Evolutionary conservation across 768 basidiomycete genomes (phyloP).

Genomic region (Kwoniella mangroviensis): DNA sequence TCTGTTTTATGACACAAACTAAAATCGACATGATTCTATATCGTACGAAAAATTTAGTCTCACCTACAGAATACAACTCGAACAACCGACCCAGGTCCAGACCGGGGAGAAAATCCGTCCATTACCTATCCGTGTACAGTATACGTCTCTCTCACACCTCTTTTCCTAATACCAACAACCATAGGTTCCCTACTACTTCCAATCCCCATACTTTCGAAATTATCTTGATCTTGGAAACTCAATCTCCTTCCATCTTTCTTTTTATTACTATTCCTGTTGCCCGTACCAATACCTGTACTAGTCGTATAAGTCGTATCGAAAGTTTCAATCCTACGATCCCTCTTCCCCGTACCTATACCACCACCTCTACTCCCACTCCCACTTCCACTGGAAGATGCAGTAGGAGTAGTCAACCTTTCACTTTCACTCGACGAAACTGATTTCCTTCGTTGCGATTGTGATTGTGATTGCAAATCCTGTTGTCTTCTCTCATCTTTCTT

Average conservation of each 20-base stretch:
- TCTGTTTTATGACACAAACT: no score
- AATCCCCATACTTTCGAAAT: slow-evolving; percentile 1
- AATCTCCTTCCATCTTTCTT: slow-evolving; percentile 5
- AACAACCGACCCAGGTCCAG: no score
- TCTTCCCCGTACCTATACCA: not conserved
- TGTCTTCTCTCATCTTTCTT: not conserved
- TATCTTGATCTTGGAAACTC: slow-evolving; percentile 6
- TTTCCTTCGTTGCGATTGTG: not conserved
- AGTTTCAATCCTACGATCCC: not conserved
- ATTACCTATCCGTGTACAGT: not conserved
- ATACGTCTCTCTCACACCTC: slow-evolving; percentile 16
- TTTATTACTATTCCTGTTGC: not conserved
- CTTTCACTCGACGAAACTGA: not conserved
- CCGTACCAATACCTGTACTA: not conserved
- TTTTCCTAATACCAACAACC: slow-evolving; percentile 23
- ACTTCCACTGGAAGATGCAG: not conserved
- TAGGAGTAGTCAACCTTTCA: not conserved
- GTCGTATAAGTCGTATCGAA: slow-evolving; percentile 2
- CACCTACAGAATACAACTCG: not conserved
- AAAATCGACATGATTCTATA: no score
- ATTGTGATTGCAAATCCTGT: not conserved
- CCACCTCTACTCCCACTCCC: no score
- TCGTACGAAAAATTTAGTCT: no score
- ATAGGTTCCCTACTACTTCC: slow-evolving; percentile 1
- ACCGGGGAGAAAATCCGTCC: not conserved